Base-by-base conservation (phyloP, 257 asterid species). In the Salvia rosmarinus region DNA sequence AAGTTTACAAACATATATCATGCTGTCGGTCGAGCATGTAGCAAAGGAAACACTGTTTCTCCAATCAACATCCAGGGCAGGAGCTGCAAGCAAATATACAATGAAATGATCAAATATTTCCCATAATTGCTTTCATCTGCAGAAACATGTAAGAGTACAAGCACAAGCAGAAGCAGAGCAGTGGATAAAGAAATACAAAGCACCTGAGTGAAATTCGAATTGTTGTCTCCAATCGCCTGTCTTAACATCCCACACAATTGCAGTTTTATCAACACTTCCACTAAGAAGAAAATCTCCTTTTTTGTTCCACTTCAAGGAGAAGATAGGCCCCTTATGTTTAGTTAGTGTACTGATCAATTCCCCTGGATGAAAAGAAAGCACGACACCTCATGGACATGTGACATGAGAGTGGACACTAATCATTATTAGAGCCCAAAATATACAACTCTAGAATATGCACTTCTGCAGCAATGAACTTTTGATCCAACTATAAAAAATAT, bases 61-160 rank as follows among this genome's bases (percentile, higher is more conserved):
- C 99, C 99, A 94, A 83, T 94, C 99, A 77, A 94, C 96, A 81
- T 94, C 99, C 60, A 91, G 96, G 64, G 96, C 86, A 20, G 98
- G 98, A 81, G 92, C 99, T 91, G 90, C 59, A 52, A 67, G 32
- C 28, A 75, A 52, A 65, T 44, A 67, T 37, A 52, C 23, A 17
- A 46, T 17, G 34, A 25, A 62, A 34, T 37, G 49, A 46, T 64
- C 14, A 20, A 10, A 52, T 52, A 58, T 19, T 51, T 54, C 13
- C 42, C 40, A 46, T 1, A 5, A 40, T 20, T 20, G 64, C 56
- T 69, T 68, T 63, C 58, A 73, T 47, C 57, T 16, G 62, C 37
- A 75, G 44, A 21, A 60, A 54, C 17, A 65, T 20, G 43, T 70
- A 70, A 23, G 19, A 16, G 52, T 75, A 68, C 32, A 68, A 64